These are phyloP conservation scores for Amanita rimosa DNA, from an alignment of 768 basidiomycete genomes.

Conservation along the genomic window DNA sequence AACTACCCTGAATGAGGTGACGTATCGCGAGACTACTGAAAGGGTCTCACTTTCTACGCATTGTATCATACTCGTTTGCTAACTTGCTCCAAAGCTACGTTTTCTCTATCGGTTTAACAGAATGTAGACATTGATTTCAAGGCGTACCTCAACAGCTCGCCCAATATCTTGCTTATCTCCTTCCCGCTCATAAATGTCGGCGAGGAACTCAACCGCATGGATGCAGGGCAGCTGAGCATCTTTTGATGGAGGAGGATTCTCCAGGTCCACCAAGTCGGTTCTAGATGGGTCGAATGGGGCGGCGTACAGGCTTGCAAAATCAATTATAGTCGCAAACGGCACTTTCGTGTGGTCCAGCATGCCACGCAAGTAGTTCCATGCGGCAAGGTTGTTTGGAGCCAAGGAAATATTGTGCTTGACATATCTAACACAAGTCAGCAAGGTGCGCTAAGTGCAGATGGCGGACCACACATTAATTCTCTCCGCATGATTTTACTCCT, in stretches of 20 bases:
- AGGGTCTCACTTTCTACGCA: constrained; percentile 54
- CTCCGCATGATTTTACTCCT: constrained; percentile 45
- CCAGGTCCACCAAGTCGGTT: constrained; percentile 52
- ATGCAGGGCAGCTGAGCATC: constrained; percentile 67
- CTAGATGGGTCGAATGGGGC: constrained; percentile 16
- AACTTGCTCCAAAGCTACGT: constrained; percentile 60
- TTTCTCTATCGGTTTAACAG: not conserved
- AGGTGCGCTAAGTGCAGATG: not conserved
- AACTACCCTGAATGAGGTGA: not conserved
- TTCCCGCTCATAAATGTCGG: constrained; percentile 57
- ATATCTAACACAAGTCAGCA: constrained; percentile 34
- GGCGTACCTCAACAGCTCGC: constrained; percentile 38
- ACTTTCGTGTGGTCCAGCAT: constrained; percentile 51
- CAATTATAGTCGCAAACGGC: constrained; percentile 41
- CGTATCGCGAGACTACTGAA: not conserved
- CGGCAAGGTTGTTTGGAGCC: constrained; percentile 88
- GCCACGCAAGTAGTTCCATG: constrained; percentile 96
- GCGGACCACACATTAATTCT: constrained; percentile 57
- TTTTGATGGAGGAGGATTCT: constrained; percentile 57
- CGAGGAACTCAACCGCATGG: constrained; percentile 77
- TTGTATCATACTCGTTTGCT: constrained; percentile 59
- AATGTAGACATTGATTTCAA: not conserved
- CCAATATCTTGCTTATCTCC: constrained; percentile 33
- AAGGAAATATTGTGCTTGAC: constrained; percentile 74
- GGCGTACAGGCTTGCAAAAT: constrained; percentile 62